phyloP scores from a whole-genome alignment of 257 asterid genomes.

The Solanum lignicaule region DNA sequence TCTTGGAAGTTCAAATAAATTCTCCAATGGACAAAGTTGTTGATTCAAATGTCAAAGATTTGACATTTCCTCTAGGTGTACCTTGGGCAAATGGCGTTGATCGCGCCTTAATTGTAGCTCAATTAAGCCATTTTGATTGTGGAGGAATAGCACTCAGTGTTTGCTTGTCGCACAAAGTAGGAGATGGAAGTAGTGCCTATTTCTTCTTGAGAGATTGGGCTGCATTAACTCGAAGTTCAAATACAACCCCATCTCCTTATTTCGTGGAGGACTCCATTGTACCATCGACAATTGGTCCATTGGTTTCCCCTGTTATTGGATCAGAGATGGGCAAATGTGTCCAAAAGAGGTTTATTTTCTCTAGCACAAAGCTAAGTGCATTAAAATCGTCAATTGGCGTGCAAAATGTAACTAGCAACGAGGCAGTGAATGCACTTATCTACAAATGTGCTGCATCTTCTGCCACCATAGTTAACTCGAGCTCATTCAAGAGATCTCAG shows the following conservation, averaged over 20 bases:
- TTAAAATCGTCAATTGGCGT: neutral
- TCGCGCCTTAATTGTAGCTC: neutral
- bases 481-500: neutral
- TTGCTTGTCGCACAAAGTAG: neutral
- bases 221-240: neutral
- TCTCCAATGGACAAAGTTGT: neutral
- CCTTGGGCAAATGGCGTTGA: neutral
- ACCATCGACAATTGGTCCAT: neutral
- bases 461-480: neutral
- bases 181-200: neutral
- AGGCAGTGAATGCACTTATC: neutral
- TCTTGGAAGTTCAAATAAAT: neutral
- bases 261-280: neutral
- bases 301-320: too few species aligned
- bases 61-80: neutral
- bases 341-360: neutral
- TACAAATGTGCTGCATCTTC: neutral
- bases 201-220: conserved; percentile 2
- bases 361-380: neutral
- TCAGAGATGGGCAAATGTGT: neutral
- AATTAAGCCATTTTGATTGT: conserved; percentile 1
- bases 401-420: neutral
- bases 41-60: neutral
- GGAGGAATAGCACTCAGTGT: neutral
- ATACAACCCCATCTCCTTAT: neutral